These are phyloP conservation scores for Hyaloperonospora arabidopsidis DNA, from an alignment of 352 stramenopile species.

Conservation along the genomic window DNA sequence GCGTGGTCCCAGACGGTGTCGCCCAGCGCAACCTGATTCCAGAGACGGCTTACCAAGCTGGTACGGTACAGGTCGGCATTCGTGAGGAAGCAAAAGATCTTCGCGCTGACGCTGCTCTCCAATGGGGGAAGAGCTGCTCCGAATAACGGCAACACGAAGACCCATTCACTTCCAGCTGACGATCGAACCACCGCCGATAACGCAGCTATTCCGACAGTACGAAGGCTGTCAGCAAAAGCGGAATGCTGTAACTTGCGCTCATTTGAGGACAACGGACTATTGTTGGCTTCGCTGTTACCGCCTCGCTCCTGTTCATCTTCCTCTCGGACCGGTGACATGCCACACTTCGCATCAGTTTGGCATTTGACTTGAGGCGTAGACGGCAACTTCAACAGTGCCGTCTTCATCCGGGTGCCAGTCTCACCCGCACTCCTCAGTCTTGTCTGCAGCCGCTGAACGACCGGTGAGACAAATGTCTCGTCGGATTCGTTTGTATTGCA, in stretches of 20 bases:
- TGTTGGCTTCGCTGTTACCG: neutral
- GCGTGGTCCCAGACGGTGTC: slow-evolving; percentile 70
- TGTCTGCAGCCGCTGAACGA: slow-evolving; percentile 44
- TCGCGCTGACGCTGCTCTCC: slow-evolving; percentile 45
- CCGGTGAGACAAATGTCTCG: slow-evolving; percentile 54
- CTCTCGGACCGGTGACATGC: slow-evolving; percentile 21
- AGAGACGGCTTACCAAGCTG: slow-evolving; percentile 76
- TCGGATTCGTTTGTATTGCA: slow-evolving; percentile 32
- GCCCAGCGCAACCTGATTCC: slow-evolving; percentile 68
- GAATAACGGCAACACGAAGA: slow-evolving; percentile 75
- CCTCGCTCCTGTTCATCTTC: slow-evolving; percentile 11
- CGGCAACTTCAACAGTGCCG: slow-evolving; percentile 13
- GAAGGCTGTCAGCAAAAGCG: neutral
- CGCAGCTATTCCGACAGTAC: slow-evolving; percentile 8
- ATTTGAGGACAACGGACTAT: slow-evolving; percentile 9
- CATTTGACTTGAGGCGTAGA: slow-evolving; percentile 16
- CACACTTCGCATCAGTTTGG: slow-evolving; percentile 13
- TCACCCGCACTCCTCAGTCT: slow-evolving; percentile 20
- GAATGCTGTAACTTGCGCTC: slow-evolving; percentile 11
- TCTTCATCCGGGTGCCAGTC: slow-evolving; percentile 10
- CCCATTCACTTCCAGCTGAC: slow-evolving; percentile 14
- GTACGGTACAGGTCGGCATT: slow-evolving; percentile 78
- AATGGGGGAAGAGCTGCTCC: slow-evolving; percentile 48
- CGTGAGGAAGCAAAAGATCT: slow-evolving; percentile 66
- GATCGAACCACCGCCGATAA: slow-evolving; percentile 20